A percentile compares a stretch with the other conserved stretches of the same genome.
phyloP scores from a whole-genome alignment of 257 asterid genomes.

The Plectranthus barbatus region DNA sequence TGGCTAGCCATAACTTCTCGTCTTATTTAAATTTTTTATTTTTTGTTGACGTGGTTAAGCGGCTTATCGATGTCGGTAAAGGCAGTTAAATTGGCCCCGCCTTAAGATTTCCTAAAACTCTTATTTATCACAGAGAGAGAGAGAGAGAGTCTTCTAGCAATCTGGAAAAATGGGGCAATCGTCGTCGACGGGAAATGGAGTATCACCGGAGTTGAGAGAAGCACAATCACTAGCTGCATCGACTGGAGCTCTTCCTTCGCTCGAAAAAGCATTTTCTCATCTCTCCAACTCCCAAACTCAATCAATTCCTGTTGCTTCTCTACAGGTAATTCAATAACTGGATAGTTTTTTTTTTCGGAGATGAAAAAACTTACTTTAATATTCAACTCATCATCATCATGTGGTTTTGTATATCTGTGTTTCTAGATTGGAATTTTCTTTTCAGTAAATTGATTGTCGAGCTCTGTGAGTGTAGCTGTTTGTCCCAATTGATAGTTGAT shows the following conservation, averaged over 20 bases:
- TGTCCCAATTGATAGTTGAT: not conserved
- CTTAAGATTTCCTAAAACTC: not conserved
- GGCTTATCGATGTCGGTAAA: constrained; percentile 1
- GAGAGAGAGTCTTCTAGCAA: constrained; percentile 29
- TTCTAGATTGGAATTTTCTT: not conserved
- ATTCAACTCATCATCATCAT: not conserved
- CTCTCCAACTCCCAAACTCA: constrained; percentile 63
- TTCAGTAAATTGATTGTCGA: not conserved
- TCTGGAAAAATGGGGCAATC: constrained; percentile 80
- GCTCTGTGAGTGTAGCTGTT: not conserved
- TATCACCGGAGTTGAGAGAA: constrained; percentile 56
- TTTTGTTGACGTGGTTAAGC: no score
- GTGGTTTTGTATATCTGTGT: not conserved
- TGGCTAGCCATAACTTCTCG: no score
- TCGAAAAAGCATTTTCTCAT: constrained; percentile 51
- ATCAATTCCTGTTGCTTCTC: constrained; percentile 51
- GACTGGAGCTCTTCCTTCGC: constrained; percentile 72
- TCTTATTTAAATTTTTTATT: no score
- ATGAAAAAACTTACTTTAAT: not conserved
- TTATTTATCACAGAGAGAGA: not conserved
- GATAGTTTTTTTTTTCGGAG: not conserved
- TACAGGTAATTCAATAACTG: constrained; percentile 36
- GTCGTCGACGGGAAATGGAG: constrained; percentile 44
- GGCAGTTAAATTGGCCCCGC: not conserved
- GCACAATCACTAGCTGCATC: constrained; percentile 77